A percentile compares a stretch with the other conserved stretches of the same genome.
Evolutionary conservation across 441 rosid genomes (phyloP).

Genomic region (Bruguiera hainesii): DNA sequence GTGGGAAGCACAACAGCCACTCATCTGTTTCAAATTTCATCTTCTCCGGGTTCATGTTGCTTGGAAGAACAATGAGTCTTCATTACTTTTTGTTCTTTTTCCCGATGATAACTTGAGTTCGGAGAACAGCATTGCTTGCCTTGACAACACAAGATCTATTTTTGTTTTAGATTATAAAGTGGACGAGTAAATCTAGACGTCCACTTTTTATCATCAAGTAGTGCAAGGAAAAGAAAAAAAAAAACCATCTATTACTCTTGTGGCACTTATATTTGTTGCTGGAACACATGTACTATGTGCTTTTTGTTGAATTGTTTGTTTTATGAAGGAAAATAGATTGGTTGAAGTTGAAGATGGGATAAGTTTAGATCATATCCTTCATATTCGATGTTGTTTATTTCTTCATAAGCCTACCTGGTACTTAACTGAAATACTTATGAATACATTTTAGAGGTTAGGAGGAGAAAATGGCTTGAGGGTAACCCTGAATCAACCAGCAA

Average conservation of each 20-base stretch:
- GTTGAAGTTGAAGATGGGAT: not conserved
- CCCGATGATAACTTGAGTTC: not conserved
- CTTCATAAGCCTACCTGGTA: not conserved
- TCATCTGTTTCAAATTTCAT: not conserved
- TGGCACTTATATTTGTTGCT: not conserved
- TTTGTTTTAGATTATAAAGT: too few relatives aligned
- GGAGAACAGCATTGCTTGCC: too few relatives aligned
- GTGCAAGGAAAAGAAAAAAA: too few relatives aligned
- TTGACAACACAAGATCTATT: too few relatives aligned
- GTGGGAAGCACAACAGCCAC: not conserved
- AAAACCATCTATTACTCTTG: too few relatives aligned
- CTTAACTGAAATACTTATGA: conserved; percentile 9
- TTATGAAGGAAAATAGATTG: not conserved
- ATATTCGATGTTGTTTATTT: not conserved
- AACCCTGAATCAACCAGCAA: conserved; percentile 80
- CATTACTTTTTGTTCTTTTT: not conserved
- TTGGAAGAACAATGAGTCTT: not conserved
- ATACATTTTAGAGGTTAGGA: conserved; percentile 66
- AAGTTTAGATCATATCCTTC: not conserved
- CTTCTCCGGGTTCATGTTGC: not conserved
- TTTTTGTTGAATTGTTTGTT: not conserved
- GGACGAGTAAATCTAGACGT: too few relatives aligned
- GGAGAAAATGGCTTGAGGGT: conserved; percentile 80
- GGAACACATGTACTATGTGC: not conserved
- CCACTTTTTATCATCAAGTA: too few relatives aligned